Conservation (phyloP, 495 filamentous ascomycete species). For the Friedmanniomyces simplex region DNA sequence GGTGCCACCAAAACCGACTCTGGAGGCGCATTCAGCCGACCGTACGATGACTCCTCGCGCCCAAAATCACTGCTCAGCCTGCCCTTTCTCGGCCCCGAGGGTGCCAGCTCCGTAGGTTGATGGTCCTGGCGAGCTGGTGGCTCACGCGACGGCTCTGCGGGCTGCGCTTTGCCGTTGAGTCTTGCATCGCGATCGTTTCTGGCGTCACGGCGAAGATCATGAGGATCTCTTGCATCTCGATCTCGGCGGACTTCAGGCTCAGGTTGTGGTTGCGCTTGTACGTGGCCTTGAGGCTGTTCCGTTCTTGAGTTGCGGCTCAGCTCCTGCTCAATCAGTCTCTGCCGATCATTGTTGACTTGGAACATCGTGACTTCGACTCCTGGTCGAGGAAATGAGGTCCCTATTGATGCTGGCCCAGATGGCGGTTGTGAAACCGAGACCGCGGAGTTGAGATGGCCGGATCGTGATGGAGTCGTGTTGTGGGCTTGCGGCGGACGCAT, state of each 20-base stretch:
- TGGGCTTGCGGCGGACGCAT: slow-evolving; percentile 10
- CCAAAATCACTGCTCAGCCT: slow-evolving; percentile 24
- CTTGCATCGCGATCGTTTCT: background rate
- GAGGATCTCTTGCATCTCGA: background rate
- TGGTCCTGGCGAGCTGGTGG: background rate
- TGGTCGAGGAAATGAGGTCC: background rate
- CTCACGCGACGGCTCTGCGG: background rate
- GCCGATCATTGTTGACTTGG: background rate
- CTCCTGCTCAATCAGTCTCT: background rate
- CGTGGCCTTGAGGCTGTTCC: background rate
- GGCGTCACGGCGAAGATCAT: slow-evolving; percentile 1
- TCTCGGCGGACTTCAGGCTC: background rate
- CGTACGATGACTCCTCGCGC: slow-evolving; percentile 31
- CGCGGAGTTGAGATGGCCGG: slow-evolving; percentile 1
- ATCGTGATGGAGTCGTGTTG: background rate
- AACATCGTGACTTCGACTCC: background rate
- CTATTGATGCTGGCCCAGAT: background rate
- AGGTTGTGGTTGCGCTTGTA: background rate
- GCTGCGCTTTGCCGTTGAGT: background rate
- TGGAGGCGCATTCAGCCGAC: slow-evolving; percentile 35
- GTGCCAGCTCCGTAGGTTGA: slow-evolving; percentile 4
- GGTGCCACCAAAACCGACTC: slow-evolving; percentile 62
- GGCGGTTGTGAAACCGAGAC: background rate
- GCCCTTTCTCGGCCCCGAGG: slow-evolving; percentile 6
- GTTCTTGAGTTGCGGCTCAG: background rate